Percentiles rank a stretch among this genome's conserved stretches.
Conservation (phyloP, 2,329 filamentous ascomycete genomes). For the Blastomyces silverae region DNA sequence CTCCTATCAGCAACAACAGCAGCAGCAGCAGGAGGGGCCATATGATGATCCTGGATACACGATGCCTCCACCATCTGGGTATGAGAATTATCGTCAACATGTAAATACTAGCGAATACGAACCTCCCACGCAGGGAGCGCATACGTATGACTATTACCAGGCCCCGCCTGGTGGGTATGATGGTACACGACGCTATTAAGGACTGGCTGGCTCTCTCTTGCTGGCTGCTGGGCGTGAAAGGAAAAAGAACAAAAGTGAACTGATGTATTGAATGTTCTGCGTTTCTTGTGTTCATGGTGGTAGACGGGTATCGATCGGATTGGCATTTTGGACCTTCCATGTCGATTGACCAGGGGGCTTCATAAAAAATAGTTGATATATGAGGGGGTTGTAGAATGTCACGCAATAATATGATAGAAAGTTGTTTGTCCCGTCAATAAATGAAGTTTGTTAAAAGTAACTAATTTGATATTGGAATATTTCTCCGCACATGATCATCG, state of each 20-base stretch:
- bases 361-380: too few relatives aligned
- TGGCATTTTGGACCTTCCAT: too few relatives aligned
- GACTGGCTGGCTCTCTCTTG: not conserved
- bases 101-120: constrained; percentile 18
- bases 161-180: constrained; percentile 8
- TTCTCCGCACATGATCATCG: too few relatives aligned
- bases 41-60: constrained; percentile 15
- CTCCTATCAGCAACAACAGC: constrained; percentile 15
- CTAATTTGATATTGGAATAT: too few relatives aligned
- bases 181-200: constrained; percentile 8
- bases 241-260: not conserved
- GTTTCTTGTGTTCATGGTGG: not conserved
- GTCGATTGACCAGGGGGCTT: too few relatives aligned
- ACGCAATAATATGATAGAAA: too few relatives aligned
- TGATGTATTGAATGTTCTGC: not conserved
- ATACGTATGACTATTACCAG: constrained; percentile 24
- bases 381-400: too few relatives aligned
- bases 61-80: constrained; percentile 21
- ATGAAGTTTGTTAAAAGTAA: too few relatives aligned
- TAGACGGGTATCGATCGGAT: too few relatives aligned
- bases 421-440: too few relatives aligned
- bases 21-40: constrained; percentile 1
- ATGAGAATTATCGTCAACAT: constrained; percentile 21
- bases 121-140: constrained; percentile 21
- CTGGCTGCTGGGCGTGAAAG: not conserved